These are phyloP conservation scores for Naganishia onofrii DNA, from an alignment of 768 basidiomycete genomes.

Conservation along the genomic window DNA sequence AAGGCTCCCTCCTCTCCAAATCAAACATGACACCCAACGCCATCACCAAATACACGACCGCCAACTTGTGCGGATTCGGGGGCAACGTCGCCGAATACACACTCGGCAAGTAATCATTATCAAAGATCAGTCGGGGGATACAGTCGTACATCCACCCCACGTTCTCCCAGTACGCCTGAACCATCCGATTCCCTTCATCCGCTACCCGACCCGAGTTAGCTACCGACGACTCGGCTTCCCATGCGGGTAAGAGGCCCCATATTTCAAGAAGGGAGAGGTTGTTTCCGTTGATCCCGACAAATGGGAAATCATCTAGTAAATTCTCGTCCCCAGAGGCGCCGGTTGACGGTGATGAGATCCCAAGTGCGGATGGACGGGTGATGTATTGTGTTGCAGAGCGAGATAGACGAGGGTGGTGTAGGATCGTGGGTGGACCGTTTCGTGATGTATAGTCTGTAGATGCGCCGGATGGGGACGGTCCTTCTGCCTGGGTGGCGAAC, in stretches of 20 bases:
- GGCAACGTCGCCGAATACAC: constrained; percentile 39
- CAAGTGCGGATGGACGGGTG: constrained; percentile 1
- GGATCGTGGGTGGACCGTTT: constrained; percentile 13
- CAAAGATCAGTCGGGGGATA: constrained; percentile 40
- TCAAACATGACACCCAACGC: constrained; percentile 50
- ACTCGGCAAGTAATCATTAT: constrained; percentile 41
- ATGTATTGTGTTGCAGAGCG: constrained; percentile 10
- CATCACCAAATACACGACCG: constrained; percentile 50
- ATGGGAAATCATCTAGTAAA: constrained; percentile 30
- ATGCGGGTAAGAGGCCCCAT: constrained; percentile 42
- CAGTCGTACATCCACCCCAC: constrained; percentile 46
- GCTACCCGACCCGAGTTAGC: background rate
- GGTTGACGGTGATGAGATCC: constrained; percentile 1
- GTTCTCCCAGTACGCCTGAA: constrained; percentile 49
- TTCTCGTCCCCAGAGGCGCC: constrained; percentile 4
- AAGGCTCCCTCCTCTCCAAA: constrained; percentile 41
- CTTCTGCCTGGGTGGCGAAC: too few species aligned
- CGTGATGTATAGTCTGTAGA: constrained; percentile 8
- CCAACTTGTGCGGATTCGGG: constrained; percentile 49
- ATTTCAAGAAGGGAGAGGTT: constrained; percentile 35
- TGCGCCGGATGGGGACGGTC: constrained; percentile 9
- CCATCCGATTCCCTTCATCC: constrained; percentile 26
- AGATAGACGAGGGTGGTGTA: background rate
- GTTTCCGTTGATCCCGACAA: constrained; percentile 28
- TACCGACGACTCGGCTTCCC: constrained; percentile 38